phyloP scores from a whole-genome alignment of 1,139 yeast genomes.

The Suhomyces kunorum region DNA sequence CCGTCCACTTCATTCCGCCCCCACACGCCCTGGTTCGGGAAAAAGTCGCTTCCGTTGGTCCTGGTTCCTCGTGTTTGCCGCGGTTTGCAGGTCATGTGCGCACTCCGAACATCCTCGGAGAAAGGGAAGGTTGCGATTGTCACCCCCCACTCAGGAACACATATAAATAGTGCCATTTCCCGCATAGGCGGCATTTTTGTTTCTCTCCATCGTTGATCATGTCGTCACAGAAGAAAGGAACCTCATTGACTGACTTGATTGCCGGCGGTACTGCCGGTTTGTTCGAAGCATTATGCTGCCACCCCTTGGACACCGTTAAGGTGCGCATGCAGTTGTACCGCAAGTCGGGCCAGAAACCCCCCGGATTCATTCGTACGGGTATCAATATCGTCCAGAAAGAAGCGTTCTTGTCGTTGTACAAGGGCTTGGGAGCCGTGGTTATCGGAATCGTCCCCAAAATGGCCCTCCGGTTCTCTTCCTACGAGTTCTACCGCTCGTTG shows the following conservation, averaged over 20 bases:
- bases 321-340: constrained; percentile 92
- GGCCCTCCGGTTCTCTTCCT: constrained; percentile 95
- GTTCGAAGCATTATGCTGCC: constrained; percentile 94
- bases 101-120: constrained; percentile 15
- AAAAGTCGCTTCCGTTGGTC: constrained; percentile 9
- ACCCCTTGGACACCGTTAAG: constrained; percentile 92
- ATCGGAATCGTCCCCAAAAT: constrained; percentile 97
- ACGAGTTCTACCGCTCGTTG: constrained; percentile 79
- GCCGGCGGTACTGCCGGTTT: constrained; percentile 98
- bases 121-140: constrained; percentile 16
- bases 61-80: constrained; percentile 9
- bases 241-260: constrained; percentile 68
- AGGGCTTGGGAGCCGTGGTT: constrained; percentile 95
- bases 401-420: constrained; percentile 82
- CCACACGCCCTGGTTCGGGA: constrained; percentile 4
- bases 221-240: constrained; percentile 36
- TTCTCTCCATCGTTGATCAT: constrained; percentile 10
- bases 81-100: constrained; percentile 16
- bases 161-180: constrained; percentile 7
- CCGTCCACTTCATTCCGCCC: too few relatives aligned
- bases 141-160: constrained; percentile 6
- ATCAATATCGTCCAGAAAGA: constrained; percentile 74
- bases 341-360: constrained; percentile 64
- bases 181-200: neutral
- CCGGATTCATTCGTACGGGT: constrained; percentile 87